phyloP scores from a whole-genome alignment of 2,329 filamentous ascomycete species.

The Aspergillus hortae region DNA sequence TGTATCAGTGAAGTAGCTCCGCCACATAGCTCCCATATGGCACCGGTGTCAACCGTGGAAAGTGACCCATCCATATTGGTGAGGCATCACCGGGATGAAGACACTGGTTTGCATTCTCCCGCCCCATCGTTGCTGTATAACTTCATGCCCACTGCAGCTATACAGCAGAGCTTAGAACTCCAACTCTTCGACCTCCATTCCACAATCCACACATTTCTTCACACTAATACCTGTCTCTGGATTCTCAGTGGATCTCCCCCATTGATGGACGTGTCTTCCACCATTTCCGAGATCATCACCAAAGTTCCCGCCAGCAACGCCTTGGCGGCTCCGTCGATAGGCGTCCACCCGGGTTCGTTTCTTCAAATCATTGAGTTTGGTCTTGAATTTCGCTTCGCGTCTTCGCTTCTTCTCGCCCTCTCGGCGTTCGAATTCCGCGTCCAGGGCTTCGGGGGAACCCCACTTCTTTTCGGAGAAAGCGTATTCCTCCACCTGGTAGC shows the following conservation, averaged over 20 bases:
- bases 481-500: slow-evolving; percentile 92
- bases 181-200: slow-evolving; percentile 65
- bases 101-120: no score
- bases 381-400: slow-evolving; percentile 89
- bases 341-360: slow-evolving; percentile 90
- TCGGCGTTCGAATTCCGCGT: slow-evolving; percentile 80
- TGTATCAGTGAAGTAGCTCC: no score
- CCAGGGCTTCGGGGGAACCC: slow-evolving; percentile 80
- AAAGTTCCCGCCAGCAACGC: slow-evolving; percentile 54
- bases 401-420: slow-evolving; percentile 75
- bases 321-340: slow-evolving; percentile 67
- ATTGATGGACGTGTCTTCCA: slow-evolving; percentile 83
- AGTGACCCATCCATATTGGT: no score
- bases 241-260: slow-evolving; percentile 50
- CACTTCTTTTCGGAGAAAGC: slow-evolving; percentile 75
- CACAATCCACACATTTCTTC: slow-evolving; percentile 68
- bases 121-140: no score
- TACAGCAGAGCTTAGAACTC: slow-evolving; percentile 46
- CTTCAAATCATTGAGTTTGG: slow-evolving; percentile 84
- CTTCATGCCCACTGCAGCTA: no score
- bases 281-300: slow-evolving; percentile 68
- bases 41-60: no score
- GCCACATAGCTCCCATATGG: no score
- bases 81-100: no score
- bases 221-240: slow-evolving; percentile 55